Base-by-base conservation (phyloP, 495 filamentous ascomycete species). In the Penicillium waksmanii region DNA sequence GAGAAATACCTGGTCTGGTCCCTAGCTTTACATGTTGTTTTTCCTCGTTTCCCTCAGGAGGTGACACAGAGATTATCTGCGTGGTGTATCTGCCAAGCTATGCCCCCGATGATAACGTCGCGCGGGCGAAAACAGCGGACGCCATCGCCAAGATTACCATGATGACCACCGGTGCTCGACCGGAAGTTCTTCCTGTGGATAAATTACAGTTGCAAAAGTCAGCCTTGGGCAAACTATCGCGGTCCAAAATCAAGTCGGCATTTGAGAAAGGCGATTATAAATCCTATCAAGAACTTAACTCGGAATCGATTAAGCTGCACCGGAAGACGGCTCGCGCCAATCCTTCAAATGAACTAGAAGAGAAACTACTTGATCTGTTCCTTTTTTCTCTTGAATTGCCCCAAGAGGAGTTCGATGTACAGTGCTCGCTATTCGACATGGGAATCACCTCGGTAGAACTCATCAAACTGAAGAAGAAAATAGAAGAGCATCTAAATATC, bases 171-270 rank as follows among this genome's bases (percentile, higher is more conserved):
- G 38, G 55, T 0, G 35, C 60, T 2, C 56, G 61, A 8, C 66
- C 68, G 10, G 23, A 35, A 17, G 40, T 67, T 3, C 15, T 71
- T 1, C 68, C 68, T 1, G 19, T 71, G 18, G 40, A 44, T 53
- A 12, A 25, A 5, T 33, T 25, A 42, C 19, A 53, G 3, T 31
- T 65, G 43, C 62, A 55, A 5, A 62, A 62, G 34, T 69, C 75
- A 7, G 66, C 77, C 6, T 64, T 84, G n/a, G 82, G 80, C 0
- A 84, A 84, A 64, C 42, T 83, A 13, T 80, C 81, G 3, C 68
- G 77, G 1, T 36, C 68, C n/a, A 81, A 80, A 56, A 63, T 82
- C 34, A 68, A 64, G 38, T 25, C 35, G 7, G 52, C 58, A 3
- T 51, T 58, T 7, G 57, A 62, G n/a, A 46, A 40, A 11, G 61